Base-by-base conservation (phyloP, 306 rosid species). In the Trifolium pratense region DNA sequence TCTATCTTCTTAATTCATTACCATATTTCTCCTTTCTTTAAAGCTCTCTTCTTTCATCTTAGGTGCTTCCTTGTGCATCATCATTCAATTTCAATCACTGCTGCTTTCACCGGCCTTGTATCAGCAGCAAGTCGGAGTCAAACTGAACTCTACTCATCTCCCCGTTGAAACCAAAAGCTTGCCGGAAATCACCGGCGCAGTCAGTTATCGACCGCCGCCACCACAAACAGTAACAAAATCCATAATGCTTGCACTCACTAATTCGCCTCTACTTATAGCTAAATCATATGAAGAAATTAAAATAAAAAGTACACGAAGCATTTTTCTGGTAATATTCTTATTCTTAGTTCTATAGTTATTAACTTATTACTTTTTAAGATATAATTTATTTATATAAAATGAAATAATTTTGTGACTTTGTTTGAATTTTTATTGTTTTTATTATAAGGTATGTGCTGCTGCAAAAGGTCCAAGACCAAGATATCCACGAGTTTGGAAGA, bases 391-490 rank as follows among this genome's bases (percentile, higher is more conserved):
- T 1, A 36, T 2, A 7, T 36, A 9, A 36, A 6, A 36, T 36
- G 0, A 36, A 34, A 36, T 36, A 36, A 1, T 7, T 36, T 6
- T 36, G 39, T 36, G 39, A 36, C 32, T 39, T 39, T 9, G 13
- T 40, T 13, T 11, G 15, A 40, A 40, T 40, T 40, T 2, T 10
- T 40, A 9, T 40, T 9, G 3, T 39, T 39, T 10, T 40, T 40
- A 40, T 40, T 20, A 91, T 80, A 70, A 94, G 99, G 93, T 88
- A 32, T 91, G 96, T 77, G 95, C 87, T 61, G 88, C 90, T 66
- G 87, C 89, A 58, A 94, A 88, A 79, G 99, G 97, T 78, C 97
- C 97, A 58, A 92, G 93, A 70, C 99, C 95, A 55, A 87, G 96
- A 71, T 91, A 87, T 84, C 90, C 97, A 11, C 83, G 97, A 48